These are phyloP conservation scores for Pyrus pyrifolia DNA, from an alignment of 306 rosid species.

Conservation along the genomic window DNA sequence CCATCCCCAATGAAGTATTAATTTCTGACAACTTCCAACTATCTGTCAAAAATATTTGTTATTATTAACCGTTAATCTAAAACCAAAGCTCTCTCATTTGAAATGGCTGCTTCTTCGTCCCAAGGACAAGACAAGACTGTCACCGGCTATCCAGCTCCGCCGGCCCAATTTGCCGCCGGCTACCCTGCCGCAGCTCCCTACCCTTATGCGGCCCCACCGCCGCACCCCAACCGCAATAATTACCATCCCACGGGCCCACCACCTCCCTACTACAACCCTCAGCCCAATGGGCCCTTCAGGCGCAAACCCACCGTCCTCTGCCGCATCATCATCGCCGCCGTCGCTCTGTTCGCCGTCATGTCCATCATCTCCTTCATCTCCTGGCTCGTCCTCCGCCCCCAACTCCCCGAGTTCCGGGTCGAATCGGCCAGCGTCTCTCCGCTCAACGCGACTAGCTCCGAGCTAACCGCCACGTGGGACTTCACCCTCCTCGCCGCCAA, in stretches of 20 bases:
- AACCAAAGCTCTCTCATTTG: too few species aligned
- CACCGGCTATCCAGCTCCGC: constrained; percentile 18
- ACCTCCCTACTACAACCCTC: neutral
- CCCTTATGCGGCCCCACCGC: neutral
- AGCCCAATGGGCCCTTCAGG: neutral
- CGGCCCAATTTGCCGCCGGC: constrained; percentile 11
- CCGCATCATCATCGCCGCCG: neutral
- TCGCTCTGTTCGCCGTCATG: neutral
- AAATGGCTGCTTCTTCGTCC: constrained; percentile 13
- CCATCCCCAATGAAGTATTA: neutral
- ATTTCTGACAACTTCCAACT: neutral
- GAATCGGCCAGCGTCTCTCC: constrained; percentile 17
- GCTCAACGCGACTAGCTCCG: constrained; percentile 4
- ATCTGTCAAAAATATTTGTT: neutral
- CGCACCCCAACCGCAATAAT: neutral
- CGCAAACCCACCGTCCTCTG: neutral
- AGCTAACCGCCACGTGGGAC: constrained; percentile 22
- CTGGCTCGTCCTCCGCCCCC: constrained; percentile 12
- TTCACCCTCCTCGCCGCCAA: constrained; percentile 12
- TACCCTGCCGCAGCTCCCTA: constrained; percentile 6
- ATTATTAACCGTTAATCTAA: neutral
- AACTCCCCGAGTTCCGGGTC: constrained; percentile 18
- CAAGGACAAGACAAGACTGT: constrained; percentile 8
- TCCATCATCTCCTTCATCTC: neutral
- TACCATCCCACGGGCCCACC: neutral